Evolutionary conservation across 2,329 filamentous ascomycete genomes (phyloP).

Genomic region (Cladosporium sp.): DNA sequence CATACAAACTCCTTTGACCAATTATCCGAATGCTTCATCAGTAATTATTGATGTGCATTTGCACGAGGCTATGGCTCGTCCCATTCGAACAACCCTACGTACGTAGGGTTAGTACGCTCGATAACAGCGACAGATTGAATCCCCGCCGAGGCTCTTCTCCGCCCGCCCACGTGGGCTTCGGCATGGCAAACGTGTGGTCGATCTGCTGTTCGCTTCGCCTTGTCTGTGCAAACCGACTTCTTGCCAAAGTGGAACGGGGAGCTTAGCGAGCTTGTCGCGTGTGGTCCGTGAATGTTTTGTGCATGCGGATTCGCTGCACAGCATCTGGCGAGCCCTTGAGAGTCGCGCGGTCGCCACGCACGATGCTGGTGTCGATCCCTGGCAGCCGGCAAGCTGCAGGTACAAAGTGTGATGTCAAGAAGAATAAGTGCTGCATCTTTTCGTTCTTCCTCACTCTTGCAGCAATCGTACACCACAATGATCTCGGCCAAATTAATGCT

Average conservation of each 20-base stretch:
- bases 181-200: neutral
- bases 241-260: neutral
- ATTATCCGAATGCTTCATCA: too few species aligned
- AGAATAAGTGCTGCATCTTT: neutral
- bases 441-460: neutral
- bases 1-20: too few species aligned
- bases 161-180: conserved; percentile 2
- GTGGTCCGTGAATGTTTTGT: neutral
- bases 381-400: neutral
- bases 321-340: neutral
- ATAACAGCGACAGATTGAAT: too few species aligned
- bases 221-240: neutral
- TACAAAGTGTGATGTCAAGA: neutral
- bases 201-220: neutral
- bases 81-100: too few species aligned
- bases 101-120: too few species aligned
- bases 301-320: neutral
- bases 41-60: too few species aligned
- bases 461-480: neutral
- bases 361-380: neutral
- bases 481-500: neutral
- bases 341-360: neutral
- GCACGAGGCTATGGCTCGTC: too few species aligned
- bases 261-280: conserved; percentile 4
- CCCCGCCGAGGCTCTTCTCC: neutral